A percentile compares a stretch with the other conserved stretches of the same genome.
These are phyloP conservation scores for Tolypocladium sp. DNA, from an alignment of 2,329 filamentous ascomycete species.

Conservation along the genomic window DNA sequence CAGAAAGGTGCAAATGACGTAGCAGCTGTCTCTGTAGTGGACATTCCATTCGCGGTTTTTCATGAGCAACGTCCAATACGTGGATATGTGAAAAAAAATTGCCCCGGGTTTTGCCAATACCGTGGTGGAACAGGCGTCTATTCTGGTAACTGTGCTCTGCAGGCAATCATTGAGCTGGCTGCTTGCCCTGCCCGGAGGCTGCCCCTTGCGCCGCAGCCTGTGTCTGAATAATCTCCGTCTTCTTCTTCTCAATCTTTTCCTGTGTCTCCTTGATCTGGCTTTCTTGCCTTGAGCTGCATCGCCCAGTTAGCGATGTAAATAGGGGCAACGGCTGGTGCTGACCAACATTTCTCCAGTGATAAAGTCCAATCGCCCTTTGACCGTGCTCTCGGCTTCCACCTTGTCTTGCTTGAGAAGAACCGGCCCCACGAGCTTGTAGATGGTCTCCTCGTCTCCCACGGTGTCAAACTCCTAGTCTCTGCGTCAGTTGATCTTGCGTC, in stretches of 20 bases:
- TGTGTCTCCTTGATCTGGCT: constrained; percentile 45
- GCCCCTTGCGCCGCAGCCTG: constrained; percentile 41
- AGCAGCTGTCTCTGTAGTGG: neutral
- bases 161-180: constrained; percentile 9
- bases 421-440: constrained; percentile 93
- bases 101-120: neutral
- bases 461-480: constrained; percentile 64
- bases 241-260: constrained; percentile 49
- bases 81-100: neutral
- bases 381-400: constrained; percentile 78
- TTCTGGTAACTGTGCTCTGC: neutral
- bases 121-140: neutral
- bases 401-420: constrained; percentile 93
- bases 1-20: neutral
- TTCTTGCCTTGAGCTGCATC: constrained; percentile 31
- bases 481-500: neutral
- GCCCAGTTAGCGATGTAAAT: constrained; percentile 6
- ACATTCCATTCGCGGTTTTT: neutral
- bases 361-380: constrained; percentile 83
- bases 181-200: constrained; percentile 20
- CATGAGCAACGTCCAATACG: neutral
- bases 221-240: constrained; percentile 48
- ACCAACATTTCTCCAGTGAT: constrained; percentile 88
- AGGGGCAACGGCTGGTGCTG: neutral
- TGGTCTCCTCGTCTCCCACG: constrained; percentile 72